Conservation (phyloP, 805 yeast species). For the Saccharomycopsis vini region DNA sequence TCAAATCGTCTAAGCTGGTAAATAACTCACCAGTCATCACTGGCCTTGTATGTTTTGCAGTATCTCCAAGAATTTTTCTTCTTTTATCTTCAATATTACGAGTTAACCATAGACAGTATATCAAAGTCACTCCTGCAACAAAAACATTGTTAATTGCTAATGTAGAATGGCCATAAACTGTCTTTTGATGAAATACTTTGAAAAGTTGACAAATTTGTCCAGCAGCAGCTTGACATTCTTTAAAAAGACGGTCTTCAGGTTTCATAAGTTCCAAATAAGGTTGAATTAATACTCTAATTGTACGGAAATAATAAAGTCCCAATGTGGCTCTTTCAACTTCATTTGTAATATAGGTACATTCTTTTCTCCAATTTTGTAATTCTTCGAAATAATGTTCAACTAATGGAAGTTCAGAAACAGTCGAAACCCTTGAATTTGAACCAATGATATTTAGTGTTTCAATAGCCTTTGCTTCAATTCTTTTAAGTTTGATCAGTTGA, state of each 20-base stretch:
- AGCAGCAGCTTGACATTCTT: conserved; percentile 64
- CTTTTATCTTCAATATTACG: conserved; percentile 52
- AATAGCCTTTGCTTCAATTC: conserved; percentile 53
- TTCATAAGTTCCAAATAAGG: conserved; percentile 55
- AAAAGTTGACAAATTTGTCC: conserved; percentile 60
- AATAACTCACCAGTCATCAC: conserved; percentile 44
- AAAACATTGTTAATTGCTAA: conserved; percentile 60
- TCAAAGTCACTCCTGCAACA: conserved; percentile 59
- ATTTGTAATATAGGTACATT: conserved; percentile 37
- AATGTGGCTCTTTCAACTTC: conserved; percentile 53
- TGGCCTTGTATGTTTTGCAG: conserved; percentile 52
- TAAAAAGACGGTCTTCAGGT: conserved; percentile 50
- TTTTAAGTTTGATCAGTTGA: conserved; percentile 45
- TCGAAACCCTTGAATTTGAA: conserved; percentile 8
- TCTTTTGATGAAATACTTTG: conserved; percentile 53
- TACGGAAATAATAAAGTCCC: conserved; percentile 48
- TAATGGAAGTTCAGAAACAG: conserved; percentile 34
- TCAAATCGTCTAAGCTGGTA: conserved; percentile 50
- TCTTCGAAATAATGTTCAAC: conserved; percentile 46
- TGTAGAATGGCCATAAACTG: conserved; percentile 54
- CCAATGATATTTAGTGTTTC: conserved; percentile 38
- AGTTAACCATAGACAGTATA: conserved; percentile 59
- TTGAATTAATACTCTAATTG: conserved; percentile 51
- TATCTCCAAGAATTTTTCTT: conserved; percentile 46
- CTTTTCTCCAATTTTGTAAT: conserved; percentile 48